phyloP scores from a whole-genome alignment of 352 stramenopile species.

The Pythium apleroticum region DNA sequence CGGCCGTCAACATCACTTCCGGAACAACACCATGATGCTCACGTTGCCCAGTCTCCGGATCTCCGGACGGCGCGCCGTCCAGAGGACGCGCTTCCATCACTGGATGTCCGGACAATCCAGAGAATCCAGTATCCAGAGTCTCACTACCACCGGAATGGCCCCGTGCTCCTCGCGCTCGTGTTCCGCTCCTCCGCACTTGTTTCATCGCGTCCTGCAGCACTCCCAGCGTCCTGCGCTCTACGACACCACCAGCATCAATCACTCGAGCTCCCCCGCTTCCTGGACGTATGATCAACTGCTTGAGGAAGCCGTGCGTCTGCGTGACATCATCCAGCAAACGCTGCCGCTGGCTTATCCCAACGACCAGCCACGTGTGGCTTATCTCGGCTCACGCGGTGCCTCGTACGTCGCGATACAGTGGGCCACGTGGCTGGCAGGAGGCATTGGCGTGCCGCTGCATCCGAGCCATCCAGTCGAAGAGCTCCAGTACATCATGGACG shows the following conservation, averaged over 20 bases:
- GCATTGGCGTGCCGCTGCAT: slow-evolving; percentile 67
- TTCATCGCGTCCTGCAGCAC: slow-evolving; percentile 31
- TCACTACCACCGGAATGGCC: background rate
- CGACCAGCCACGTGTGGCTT: slow-evolving; percentile 29
- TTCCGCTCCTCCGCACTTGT: slow-evolving; percentile 25
- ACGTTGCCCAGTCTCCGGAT: background rate
- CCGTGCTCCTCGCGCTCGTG: background rate
- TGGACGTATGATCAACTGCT: slow-evolving; percentile 55
- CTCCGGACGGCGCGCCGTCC: background rate
- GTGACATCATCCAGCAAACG: slow-evolving; percentile 29
- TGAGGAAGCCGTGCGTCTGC: slow-evolving; percentile 32
- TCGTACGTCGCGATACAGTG: slow-evolving; percentile 72
- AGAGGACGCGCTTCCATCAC: background rate
- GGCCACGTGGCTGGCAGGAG: slow-evolving; percentile 72
- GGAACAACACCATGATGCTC: background rate
- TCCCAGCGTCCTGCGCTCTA: slow-evolving; percentile 22
- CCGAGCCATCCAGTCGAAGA: slow-evolving; percentile 54
- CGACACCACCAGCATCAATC: slow-evolving; percentile 2
- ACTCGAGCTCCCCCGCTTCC: background rate
- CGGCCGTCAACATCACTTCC: background rate
- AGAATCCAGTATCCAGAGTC: background rate
- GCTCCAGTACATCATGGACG: slow-evolving; percentile 72
- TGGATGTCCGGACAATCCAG: background rate
- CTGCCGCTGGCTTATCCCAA: background rate
- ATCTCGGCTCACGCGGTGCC: slow-evolving; percentile 42